Evolutionary conservation across 768 basidiomycete species (phyloP).

Genomic region (Dioszegia hungarica): DNA sequence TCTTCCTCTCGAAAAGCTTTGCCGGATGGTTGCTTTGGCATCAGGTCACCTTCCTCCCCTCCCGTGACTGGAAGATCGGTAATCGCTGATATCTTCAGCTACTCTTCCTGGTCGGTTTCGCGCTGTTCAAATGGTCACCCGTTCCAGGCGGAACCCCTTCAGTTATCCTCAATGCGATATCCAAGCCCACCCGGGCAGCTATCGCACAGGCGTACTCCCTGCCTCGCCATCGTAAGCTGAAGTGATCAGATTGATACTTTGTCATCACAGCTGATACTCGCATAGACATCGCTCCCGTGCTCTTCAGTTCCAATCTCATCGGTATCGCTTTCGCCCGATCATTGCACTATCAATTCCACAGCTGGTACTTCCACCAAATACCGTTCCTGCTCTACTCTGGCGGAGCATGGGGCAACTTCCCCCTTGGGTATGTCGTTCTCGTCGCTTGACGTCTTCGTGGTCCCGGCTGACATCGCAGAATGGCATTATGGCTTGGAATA

Average conservation of each 20-base stretch:
- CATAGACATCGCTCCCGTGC: constrained; percentile 70
- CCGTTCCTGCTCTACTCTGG: constrained; percentile 70
- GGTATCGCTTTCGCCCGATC: constrained; percentile 90
- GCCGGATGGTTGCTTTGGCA: constrained; percentile 59
- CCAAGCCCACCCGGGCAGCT: constrained; percentile 51
- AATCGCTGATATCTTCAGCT: neutral
- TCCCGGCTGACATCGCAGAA: constrained; percentile 51
- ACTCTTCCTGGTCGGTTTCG: constrained; percentile 6
- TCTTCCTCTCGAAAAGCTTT: constrained; percentile 65
- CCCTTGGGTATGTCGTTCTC: constrained; percentile 13
- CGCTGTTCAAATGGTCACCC: constrained; percentile 59
- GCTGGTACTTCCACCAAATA: constrained; percentile 90
- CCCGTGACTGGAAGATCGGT: constrained; percentile 32
- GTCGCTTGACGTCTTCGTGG: too few relatives aligned
- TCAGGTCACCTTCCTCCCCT: constrained; percentile 57
- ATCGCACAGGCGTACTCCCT: constrained; percentile 55
- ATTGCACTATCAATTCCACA: constrained; percentile 95
- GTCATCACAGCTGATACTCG: neutral
- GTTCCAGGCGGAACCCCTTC: constrained; percentile 61
- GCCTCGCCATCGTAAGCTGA: constrained; percentile 62
- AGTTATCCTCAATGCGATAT: constrained; percentile 58
- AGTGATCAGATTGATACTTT: neutral
- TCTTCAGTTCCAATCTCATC: constrained; percentile 87
- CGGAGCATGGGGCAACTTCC: constrained; percentile 58
- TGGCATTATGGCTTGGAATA: constrained; percentile 59